These are phyloP conservation scores for Leccinum colubrinum DNA, from an alignment of 1,284 basidiomycete genomes.

Conservation along the genomic window DNA sequence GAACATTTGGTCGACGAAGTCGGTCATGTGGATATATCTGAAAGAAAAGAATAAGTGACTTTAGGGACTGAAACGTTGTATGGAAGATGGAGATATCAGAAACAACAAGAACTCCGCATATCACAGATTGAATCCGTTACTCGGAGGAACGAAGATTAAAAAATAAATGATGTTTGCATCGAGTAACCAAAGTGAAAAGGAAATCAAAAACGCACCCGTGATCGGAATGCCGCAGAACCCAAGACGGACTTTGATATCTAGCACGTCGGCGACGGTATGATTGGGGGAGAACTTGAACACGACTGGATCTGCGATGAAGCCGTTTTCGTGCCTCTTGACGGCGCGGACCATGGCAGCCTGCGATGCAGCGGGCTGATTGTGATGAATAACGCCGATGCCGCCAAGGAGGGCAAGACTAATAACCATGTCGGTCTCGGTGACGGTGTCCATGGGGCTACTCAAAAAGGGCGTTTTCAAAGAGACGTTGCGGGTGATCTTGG, in stretches of 20 bases:
- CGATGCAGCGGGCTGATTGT: slow-evolving; percentile 87
- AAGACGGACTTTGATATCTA: slow-evolving; percentile 89
- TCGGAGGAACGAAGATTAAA: slow-evolving; percentile 90
- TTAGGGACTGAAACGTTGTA: slow-evolving; percentile 20
- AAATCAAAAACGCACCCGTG: slow-evolving; percentile 66
- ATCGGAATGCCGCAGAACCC: slow-evolving; percentile 99
- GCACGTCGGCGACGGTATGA: slow-evolving; percentile 84
- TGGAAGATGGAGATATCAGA: slow-evolving; percentile 30
- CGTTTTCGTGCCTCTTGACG: slow-evolving; percentile 98
- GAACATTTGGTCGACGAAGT: no score
- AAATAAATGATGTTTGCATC: slow-evolving; percentile 46
- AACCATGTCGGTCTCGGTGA: slow-evolving; percentile 97
- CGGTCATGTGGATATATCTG: no score
- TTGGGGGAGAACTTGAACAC: slow-evolving; percentile 67
- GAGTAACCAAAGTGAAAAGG: slow-evolving; percentile 9
- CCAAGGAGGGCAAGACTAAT: slow-evolving; percentile 94
- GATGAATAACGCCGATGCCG: slow-evolving; percentile 98
- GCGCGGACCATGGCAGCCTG: slow-evolving; percentile 97
- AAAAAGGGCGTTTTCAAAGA: slow-evolving; percentile 94
- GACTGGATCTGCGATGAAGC: slow-evolving; percentile 95
- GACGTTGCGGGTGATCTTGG: slow-evolving; percentile 89
- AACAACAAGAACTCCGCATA: slow-evolving; percentile 55
- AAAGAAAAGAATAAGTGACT: neutral
- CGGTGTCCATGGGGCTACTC: slow-evolving; percentile 99
- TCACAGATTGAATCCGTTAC: slow-evolving; percentile 66